These are phyloP conservation scores for Xylaria sp. DNA, from an alignment of 2,329 filamentous ascomycete genomes.

Conservation along the genomic window DNA sequence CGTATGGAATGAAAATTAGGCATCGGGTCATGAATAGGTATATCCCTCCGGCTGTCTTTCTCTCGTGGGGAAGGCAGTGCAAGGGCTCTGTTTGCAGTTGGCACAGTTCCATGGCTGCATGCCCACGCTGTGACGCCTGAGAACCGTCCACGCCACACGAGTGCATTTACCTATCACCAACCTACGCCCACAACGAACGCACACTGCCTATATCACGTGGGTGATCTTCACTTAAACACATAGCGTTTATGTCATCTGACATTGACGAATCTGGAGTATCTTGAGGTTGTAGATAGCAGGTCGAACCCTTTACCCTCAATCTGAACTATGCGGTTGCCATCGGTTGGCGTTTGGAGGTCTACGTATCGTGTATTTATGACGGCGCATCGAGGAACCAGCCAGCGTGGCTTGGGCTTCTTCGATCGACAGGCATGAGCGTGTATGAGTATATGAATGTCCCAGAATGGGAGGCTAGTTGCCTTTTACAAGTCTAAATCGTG, in stretches of 20 bases:
- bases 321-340: not conserved
- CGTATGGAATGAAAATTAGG: too few relatives aligned
- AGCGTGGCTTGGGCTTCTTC: not conserved
- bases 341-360: not conserved
- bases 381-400: too few relatives aligned
- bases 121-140: too few relatives aligned
- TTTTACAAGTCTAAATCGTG: not conserved
- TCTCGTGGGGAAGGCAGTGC: too few relatives aligned
- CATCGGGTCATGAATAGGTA: too few relatives aligned
- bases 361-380: not conserved
- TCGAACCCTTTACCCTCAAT: not conserved
- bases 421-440: not conserved
- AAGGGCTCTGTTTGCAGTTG: too few relatives aligned
- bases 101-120: too few relatives aligned
- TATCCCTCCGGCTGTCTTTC: too few relatives aligned
- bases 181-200: not conserved
- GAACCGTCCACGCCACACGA: slow-evolving; percentile 6
- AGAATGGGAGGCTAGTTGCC: not conserved
- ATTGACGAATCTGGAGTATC: slow-evolving; percentile 1
- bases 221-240: slow-evolving; percentile 12
- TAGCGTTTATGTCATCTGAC: slow-evolving; percentile 16
- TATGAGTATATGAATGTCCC: not conserved
- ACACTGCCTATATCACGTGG: not conserved
- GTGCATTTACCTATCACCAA: slow-evolving; percentile 9
- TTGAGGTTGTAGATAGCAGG: not conserved